Evolutionary conservation across 75 land plant species (phyloP).

Genomic region (Ceratopteris richardii): DNA sequence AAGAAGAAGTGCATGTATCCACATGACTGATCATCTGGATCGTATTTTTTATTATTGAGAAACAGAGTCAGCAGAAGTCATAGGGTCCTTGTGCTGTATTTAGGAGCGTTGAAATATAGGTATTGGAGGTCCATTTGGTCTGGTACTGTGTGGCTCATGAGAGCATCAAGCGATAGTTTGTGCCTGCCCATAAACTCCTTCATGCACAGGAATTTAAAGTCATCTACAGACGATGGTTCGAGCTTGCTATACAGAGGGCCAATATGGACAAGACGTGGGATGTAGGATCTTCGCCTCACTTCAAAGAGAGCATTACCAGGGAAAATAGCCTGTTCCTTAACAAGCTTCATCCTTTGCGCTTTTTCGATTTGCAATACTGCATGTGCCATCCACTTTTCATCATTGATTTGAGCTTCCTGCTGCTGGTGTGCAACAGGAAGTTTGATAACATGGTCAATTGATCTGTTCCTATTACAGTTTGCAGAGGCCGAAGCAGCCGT

Average conservation of each 20-base stretch:
- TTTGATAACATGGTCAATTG: background rate
- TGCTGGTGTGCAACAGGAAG: background rate
- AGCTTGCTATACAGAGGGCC: slow-evolving; percentile 3
- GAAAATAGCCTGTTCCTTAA: background rate
- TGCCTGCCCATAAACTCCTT: slow-evolving; percentile 1
- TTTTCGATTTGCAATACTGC: background rate
- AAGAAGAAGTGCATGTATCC: background rate
- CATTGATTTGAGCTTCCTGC: background rate
- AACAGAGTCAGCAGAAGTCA: background rate
- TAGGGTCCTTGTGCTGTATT: background rate
- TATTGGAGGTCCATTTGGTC: background rate
- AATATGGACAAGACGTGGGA: background rate
- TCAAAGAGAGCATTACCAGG: background rate
- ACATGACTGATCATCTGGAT: background rate
- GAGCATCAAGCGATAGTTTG: background rate
- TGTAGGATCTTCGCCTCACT: background rate
- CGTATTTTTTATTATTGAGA: background rate
- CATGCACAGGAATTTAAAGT: background rate
- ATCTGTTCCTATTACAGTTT: background rate
- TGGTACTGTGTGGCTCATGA: background rate
- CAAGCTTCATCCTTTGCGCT: background rate
- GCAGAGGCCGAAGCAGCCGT: too few species aligned
- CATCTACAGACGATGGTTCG: background rate
- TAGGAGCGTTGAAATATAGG: background rate
- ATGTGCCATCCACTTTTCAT: background rate